Percentiles rank a stretch among this genome's conserved stretches.
Evolutionary conservation across 179 eudicot species (phyloP).

Genomic region (Actinidia arguta): DNA sequence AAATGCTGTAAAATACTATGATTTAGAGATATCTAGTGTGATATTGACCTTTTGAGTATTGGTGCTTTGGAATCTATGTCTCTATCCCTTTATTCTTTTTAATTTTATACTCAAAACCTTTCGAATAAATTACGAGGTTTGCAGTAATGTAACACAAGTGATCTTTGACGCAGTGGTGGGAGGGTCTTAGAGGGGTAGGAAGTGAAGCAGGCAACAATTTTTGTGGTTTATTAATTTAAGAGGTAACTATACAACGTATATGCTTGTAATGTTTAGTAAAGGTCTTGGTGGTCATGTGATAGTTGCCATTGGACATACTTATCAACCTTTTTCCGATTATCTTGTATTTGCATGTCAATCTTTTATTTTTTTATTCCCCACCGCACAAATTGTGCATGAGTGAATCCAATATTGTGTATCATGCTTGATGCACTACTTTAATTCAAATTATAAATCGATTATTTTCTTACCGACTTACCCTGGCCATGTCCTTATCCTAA

Average conservation of each 20-base stretch:
- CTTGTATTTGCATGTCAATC: not conserved
- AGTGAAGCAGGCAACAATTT: constrained; percentile 3
- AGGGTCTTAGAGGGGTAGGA: constrained; percentile 18
- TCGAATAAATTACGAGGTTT: not conserved
- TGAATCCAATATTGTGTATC: too few species aligned
- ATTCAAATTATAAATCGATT: too few species aligned
- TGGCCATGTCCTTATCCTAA: too few species aligned
- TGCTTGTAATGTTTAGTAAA: not conserved
- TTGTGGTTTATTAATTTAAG: constrained; percentile 2
- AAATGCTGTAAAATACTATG: not conserved
- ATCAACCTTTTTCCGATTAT: not conserved
- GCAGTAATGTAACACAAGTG: not conserved
- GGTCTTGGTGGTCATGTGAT: not conserved
- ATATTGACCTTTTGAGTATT: not conserved
- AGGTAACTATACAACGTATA: not conserved
- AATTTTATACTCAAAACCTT: not conserved
- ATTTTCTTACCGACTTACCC: too few species aligned
- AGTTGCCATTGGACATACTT: not conserved
- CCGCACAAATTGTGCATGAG: too few species aligned
- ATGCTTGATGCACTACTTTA: too few species aligned
- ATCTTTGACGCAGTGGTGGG: not conserved
- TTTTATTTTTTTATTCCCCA: not conserved
- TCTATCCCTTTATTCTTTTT: not conserved
- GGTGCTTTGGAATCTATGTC: not conserved
- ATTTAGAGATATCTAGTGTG: not conserved